Percentiles rank a stretch among this genome's conserved stretches.
Evolutionary conservation across 495 filamentous ascomycete species (phyloP).

Genomic region (Penicillium lagena): DNA sequence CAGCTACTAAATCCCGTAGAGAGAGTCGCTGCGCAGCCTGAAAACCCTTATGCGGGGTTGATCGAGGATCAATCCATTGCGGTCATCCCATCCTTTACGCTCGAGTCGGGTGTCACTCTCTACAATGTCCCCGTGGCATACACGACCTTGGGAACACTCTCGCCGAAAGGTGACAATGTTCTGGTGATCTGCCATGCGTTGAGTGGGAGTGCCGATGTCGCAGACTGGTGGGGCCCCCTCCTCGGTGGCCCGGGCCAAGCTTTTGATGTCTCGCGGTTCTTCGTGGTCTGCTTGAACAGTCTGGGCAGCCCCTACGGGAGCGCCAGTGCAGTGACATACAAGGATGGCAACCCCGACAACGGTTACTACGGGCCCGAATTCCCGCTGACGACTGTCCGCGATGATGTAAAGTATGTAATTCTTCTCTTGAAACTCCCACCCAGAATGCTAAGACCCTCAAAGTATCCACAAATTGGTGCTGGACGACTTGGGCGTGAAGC

Average conservation of each 20-base stretch:
- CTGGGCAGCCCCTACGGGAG: slow-evolving; percentile 94
- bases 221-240: slow-evolving; percentile 97
- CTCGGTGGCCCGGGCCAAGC: slow-evolving; percentile 83
- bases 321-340: slow-evolving; percentile 87
- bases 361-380: slow-evolving; percentile 93
- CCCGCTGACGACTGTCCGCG: slow-evolving; percentile 86
- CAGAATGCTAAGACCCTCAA: slow-evolving; percentile 13
- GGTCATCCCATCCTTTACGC: slow-evolving; percentile 80
- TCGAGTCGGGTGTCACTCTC: slow-evolving; percentile 86
- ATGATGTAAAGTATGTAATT: slow-evolving; percentile 78
- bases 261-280: slow-evolving; percentile 90
- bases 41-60: slow-evolving; percentile 84
- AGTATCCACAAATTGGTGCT: slow-evolving; percentile 88
- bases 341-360: slow-evolving; percentile 66
- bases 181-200: slow-evolving; percentile 97
- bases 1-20: slow-evolving; percentile 61
- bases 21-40: slow-evolving; percentile 62
- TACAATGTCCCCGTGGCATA: slow-evolving; percentile 90
- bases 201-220: slow-evolving; percentile 91
- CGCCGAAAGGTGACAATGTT: slow-evolving; percentile 73
- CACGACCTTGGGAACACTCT: slow-evolving; percentile 75
- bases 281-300: slow-evolving; percentile 92
- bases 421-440: not conserved
- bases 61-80: slow-evolving; percentile 83
- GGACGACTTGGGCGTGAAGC: slow-evolving; percentile 79